phyloP scores from a whole-genome alignment of 768 basidiomycete species.

The Clitopilus hobsonii region DNA sequence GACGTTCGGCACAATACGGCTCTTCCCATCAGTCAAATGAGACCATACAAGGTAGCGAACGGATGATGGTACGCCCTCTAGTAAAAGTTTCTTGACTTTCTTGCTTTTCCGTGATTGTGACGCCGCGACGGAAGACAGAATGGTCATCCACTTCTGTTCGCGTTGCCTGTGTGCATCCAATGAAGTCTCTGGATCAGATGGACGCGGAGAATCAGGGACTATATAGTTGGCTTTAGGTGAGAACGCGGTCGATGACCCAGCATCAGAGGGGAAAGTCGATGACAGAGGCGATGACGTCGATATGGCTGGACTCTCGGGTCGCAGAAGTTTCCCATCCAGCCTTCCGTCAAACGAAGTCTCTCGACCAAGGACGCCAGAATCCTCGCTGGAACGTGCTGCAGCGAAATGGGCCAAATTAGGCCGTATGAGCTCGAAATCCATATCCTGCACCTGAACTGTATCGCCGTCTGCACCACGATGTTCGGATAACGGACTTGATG shows the following conservation, averaged over 20 bases:
- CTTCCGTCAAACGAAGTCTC: slow-evolving; percentile 29
- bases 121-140: slow-evolving; percentile 52
- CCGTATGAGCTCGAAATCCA: slow-evolving; percentile 75
- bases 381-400: slow-evolving; percentile 46
- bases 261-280: slow-evolving; percentile 11
- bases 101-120: slow-evolving; percentile 72
- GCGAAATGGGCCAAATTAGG: slow-evolving; percentile 46
- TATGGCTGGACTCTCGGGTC: slow-evolving; percentile 39
- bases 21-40: slow-evolving; percentile 73
- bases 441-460: slow-evolving; percentile 72
- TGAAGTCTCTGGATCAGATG: slow-evolving; percentile 30
- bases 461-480: slow-evolving; percentile 33
- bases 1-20: slow-evolving; percentile 60
- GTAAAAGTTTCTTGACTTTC: slow-evolving; percentile 68
- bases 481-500: slow-evolving; percentile 15
- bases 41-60: slow-evolving; percentile 86
- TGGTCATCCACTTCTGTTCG: slow-evolving; percentile 72
- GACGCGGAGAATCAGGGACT: background rate
- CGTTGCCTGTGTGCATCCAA: slow-evolving; percentile 70
- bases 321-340: slow-evolving; percentile 19
- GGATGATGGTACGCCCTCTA: slow-evolving; percentile 79
- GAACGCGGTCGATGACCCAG: slow-evolving; percentile 14
- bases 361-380: slow-evolving; percentile 37
- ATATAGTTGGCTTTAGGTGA: slow-evolving; percentile 4
- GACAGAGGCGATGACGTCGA: slow-evolving; percentile 26